These are phyloP conservation scores for Luffa acutangula DNA, from an alignment of 306 rosid genomes.

Conservation along the genomic window DNA sequence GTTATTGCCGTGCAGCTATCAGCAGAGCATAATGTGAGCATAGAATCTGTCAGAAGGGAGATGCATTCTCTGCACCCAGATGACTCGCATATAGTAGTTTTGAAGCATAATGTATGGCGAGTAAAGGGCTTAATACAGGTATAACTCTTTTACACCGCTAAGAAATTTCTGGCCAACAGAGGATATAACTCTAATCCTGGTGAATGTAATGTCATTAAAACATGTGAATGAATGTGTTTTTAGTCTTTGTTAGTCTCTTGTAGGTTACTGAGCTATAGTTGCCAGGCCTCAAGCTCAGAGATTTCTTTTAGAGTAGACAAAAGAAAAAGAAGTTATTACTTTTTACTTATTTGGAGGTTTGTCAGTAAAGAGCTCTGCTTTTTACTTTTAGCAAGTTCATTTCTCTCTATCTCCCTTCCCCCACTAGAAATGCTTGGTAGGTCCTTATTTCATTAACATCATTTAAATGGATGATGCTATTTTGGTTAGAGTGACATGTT, in stretches of 20 bases:
- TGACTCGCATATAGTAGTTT: slow-evolving; percentile 67
- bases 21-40: slow-evolving; percentile 74
- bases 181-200: background rate
- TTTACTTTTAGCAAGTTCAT: background rate
- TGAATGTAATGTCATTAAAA: background rate
- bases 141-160: slow-evolving; percentile 5
- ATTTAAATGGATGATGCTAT: background rate
- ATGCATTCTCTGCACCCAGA: slow-evolving; percentile 89
- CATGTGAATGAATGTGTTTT: background rate
- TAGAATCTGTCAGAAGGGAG: slow-evolving; percentile 85
- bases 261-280: background rate
- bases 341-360: background rate
- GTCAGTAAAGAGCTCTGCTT: background rate
- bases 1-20: slow-evolving; percentile 75
- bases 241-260: background rate
- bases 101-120: slow-evolving; percentile 95
- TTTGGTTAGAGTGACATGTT: background rate
- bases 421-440: background rate
- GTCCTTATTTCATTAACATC: background rate
- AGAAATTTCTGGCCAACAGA: background rate
- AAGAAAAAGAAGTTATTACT: background rate
- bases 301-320: background rate
- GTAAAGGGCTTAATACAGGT: slow-evolving; percentile 97
- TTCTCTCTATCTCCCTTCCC: background rate
- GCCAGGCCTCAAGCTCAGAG: background rate